phyloP scores from a whole-genome alignment of 352 stramenopile genomes.

The Pythium aquatile region DNA sequence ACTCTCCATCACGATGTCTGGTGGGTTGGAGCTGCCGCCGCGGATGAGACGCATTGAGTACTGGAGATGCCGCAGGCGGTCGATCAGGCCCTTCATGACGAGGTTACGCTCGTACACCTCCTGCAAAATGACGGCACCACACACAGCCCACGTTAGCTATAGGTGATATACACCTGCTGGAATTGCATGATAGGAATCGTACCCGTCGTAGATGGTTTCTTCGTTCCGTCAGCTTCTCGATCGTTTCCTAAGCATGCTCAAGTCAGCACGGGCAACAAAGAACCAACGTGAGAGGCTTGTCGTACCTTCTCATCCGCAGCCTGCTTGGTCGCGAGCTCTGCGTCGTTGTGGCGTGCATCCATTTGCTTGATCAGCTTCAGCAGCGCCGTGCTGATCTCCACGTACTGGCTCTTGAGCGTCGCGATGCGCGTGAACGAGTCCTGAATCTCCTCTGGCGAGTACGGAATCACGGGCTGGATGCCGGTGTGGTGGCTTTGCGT shows the following conservation, averaged over 20 bases:
- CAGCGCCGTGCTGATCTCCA: slow-evolving; percentile 68
- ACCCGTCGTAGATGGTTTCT: slow-evolving; percentile 74
- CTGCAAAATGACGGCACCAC: slow-evolving; percentile 26
- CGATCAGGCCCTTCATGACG: slow-evolving; percentile 85
- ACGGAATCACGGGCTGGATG: slow-evolving; percentile 60
- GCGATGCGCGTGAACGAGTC: slow-evolving; percentile 85
- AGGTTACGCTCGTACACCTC: slow-evolving; percentile 84
- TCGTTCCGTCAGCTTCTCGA: slow-evolving; percentile 54
- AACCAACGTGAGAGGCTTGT: too few species aligned
- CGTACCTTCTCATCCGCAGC: slow-evolving; percentile 23
- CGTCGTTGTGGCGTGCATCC: slow-evolving; percentile 26
- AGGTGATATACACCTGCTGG: not conserved
- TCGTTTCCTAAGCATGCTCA: slow-evolving; percentile 29
- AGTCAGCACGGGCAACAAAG: not conserved
- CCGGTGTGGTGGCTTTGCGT: slow-evolving; percentile 32
- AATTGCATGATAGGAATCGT: not conserved
- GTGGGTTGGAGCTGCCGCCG: slow-evolving; percentile 53
- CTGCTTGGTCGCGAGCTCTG: slow-evolving; percentile 18
- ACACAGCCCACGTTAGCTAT: not conserved
- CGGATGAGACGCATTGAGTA: slow-evolving; percentile 76
- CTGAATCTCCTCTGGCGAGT: slow-evolving; percentile 80
- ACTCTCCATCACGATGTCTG: slow-evolving; percentile 75
- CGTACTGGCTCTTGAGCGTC: slow-evolving; percentile 77
- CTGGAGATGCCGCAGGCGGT: slow-evolving; percentile 72
- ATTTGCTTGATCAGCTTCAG: slow-evolving; percentile 54